Conservation (phyloP, 139 green algal species). For the Chara braunii region DNA sequence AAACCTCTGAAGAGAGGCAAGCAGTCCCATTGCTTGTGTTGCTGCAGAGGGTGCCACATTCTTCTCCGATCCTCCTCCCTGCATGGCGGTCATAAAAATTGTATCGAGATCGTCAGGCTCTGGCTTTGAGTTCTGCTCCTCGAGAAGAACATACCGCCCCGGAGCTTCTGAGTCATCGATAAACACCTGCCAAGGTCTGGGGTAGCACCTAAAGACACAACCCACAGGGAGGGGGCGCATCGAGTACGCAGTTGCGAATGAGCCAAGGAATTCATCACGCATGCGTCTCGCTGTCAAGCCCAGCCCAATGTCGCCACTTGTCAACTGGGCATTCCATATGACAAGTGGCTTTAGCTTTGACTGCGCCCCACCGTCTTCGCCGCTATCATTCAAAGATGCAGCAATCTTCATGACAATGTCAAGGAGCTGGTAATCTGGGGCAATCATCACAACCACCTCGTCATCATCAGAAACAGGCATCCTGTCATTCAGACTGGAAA, state of each 20-base stretch:
- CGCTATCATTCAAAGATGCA: too few relatives aligned
- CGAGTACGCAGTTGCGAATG: constrained; percentile 61
- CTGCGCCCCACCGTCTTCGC: too few relatives aligned
- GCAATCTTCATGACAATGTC: constrained; percentile 11
- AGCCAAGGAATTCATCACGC: constrained; percentile 35
- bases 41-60: background rate
- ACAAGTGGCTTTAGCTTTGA: constrained; percentile 50
- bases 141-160: constrained; percentile 18
- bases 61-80: background rate
- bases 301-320: constrained; percentile 83
- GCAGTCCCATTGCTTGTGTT: background rate
- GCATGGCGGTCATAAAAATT: background rate
- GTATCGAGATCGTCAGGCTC: constrained; percentile 26
- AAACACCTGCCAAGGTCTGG: constrained; percentile 39
- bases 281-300: constrained; percentile 74
- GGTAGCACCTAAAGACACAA: constrained; percentile 69
- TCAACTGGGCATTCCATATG: constrained; percentile 85
- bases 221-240: constrained; percentile 71
- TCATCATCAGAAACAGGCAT: constrained; percentile 26
- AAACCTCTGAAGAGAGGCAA: constrained; percentile 12
- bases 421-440: constrained; percentile 34
- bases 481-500: constrained; percentile 26
- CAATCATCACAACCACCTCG: constrained; percentile 76
- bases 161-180: constrained; percentile 13
- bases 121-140: constrained; percentile 5